These are phyloP conservation scores for Spergularia marina DNA, from an alignment of 148 eudicot species.

Conservation along the genomic window DNA sequence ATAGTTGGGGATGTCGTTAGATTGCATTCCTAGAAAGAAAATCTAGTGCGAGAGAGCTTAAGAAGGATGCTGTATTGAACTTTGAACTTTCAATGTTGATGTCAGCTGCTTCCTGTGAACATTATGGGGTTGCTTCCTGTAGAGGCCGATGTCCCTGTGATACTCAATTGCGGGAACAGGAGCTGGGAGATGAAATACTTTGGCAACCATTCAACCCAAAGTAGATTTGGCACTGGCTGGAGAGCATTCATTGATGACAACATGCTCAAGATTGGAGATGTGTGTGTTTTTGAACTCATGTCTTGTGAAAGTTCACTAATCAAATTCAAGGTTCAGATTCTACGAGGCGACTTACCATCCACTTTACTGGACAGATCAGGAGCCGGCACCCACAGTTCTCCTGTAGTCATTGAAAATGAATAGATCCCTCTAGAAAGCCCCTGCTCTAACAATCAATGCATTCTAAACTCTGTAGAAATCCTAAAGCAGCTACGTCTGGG, in stretches of 20 bases:
- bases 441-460: not conserved
- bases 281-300: slow-evolving; percentile 42
- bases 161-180: slow-evolving; percentile 29
- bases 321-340: slow-evolving; percentile 42
- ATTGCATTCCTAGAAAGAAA: not conserved
- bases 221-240: slow-evolving; percentile 32
- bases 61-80: not conserved
- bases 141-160: slow-evolving; percentile 16
- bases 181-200: slow-evolving; percentile 34
- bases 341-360: slow-evolving; percentile 36
- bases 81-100: not conserved
- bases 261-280: slow-evolving; percentile 41
- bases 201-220: not conserved
- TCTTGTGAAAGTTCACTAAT: slow-evolving; percentile 5
- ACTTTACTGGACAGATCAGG: slow-evolving; percentile 3
- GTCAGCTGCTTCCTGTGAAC: slow-evolving; percentile 28
- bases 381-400: slow-evolving; percentile 6
- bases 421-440: not conserved
- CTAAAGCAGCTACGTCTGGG: not conserved
- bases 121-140: slow-evolving; percentile 21
- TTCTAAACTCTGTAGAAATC: not conserved
- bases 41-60: not conserved
- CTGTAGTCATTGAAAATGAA: slow-evolving; percentile 9
- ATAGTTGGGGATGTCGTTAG: not conserved
- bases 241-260: slow-evolving; percentile 38